Conservation (phyloP, 1,139 yeast genomes). For the Zhuliangozyma blackwelliae region DNA sequence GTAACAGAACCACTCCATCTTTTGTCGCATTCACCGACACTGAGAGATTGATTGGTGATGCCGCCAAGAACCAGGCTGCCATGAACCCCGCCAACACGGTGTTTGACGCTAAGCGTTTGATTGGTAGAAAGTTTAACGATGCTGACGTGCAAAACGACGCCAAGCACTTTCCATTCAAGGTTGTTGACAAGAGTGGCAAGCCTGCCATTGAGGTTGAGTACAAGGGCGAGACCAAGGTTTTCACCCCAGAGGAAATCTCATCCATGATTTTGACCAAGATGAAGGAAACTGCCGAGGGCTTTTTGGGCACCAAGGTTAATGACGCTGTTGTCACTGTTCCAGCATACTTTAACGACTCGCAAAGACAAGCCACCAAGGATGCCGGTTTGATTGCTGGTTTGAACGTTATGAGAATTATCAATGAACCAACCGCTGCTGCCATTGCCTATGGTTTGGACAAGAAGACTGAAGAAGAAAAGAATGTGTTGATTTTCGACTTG, state of each 20-base stretch:
- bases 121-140: conserved; percentile 45
- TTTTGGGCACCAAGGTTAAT: conserved; percentile 36
- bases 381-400: conserved; percentile 50
- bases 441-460: conserved; percentile 47
- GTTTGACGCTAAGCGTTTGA: conserved; percentile 94
- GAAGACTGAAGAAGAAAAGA: conserved; percentile 72
- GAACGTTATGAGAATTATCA: conserved; percentile 46
- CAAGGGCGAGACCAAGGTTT: conserved; percentile 89
- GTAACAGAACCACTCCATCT: conserved; percentile 85
- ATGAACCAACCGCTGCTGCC: conserved; percentile 52
- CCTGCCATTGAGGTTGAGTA: conserved; percentile 91
- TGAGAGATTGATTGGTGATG: conserved; percentile 98
- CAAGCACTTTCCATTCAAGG: conserved; percentile 42
- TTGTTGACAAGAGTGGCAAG: conserved; percentile 68
- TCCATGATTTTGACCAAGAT: conserved; percentile 84
- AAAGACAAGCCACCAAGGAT: conserved; percentile 49
- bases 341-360: conserved; percentile 48
- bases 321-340: conserved; percentile 51
- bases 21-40: conserved; percentile 96
- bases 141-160: conserved; percentile 41
- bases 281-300: conserved; percentile 48
- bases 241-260: conserved; percentile 97
- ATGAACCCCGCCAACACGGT: conserved; percentile 95
- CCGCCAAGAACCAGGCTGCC: conserved; percentile 99
- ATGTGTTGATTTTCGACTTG: conserved; percentile 48